Percentiles rank a stretch among this genome's conserved stretches.
Evolutionary conservation across 2,329 filamentous ascomycete species (phyloP).

Genomic region (Xylariales sp.): DNA sequence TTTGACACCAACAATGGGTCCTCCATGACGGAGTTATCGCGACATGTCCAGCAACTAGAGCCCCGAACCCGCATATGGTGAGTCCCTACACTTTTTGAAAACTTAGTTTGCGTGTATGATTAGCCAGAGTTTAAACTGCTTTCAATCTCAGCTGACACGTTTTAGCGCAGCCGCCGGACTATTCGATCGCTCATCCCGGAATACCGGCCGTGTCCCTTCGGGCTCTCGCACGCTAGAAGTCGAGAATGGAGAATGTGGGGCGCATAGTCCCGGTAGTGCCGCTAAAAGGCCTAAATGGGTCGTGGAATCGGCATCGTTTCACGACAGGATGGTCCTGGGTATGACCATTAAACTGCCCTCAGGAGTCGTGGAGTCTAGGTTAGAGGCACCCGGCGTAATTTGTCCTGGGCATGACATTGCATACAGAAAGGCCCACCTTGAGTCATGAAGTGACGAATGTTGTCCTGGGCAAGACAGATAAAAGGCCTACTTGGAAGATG

Average conservation of each 20-base stretch:
- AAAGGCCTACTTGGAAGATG: slow-evolving; percentile 39
- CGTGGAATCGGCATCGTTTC: slow-evolving; percentile 21
- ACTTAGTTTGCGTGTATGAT: neutral
- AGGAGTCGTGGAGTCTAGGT: slow-evolving; percentile 40
- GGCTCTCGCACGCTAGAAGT: neutral
- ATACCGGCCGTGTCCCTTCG: neutral
- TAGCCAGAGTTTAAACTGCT: neutral
- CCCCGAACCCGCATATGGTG: neutral
- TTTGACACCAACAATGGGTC: neutral
- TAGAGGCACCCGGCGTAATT: slow-evolving; percentile 35
- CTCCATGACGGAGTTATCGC: neutral
- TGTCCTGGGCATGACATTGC: slow-evolving; percentile 39
- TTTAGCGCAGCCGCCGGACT: neutral
- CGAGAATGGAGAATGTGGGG: neutral
- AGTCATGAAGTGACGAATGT: slow-evolving; percentile 30
- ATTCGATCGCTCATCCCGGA: neutral
- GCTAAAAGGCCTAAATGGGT: slow-evolving; percentile 51
- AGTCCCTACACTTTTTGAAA: neutral
- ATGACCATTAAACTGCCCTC: slow-evolving; percentile 39
- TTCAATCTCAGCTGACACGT: slow-evolving; percentile 3
- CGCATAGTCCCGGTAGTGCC: slow-evolving; percentile 55
- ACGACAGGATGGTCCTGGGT: slow-evolving; percentile 37
- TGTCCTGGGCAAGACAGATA: slow-evolving; percentile 47
- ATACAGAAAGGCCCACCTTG: slow-evolving; percentile 26
- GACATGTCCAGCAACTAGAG: neutral